Evolutionary conservation across 2,329 filamentous ascomycete species (phyloP), one percentile per base, ranked within the genome.

Genomic region (Neocucurbitaria cava): DNA sequence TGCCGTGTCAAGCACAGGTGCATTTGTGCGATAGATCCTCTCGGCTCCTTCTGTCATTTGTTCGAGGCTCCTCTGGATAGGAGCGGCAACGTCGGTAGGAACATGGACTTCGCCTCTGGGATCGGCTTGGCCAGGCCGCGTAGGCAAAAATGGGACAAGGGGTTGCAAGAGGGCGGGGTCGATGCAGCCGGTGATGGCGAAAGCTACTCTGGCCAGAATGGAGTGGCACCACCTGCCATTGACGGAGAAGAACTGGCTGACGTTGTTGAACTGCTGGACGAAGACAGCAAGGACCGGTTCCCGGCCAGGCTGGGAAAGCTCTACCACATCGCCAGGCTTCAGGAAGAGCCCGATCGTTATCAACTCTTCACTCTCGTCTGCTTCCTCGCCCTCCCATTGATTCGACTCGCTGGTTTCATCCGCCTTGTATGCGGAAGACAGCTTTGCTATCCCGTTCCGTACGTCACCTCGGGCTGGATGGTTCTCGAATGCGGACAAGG

Each of bases 61-160:
- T 15, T 74, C 60, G 62, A 86, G 77, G 23, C 74, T 73, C 1
- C 61, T 61, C 11, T 82, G 60, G 2, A 85, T 61, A 9, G 79
- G 77, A 20, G 74, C 76, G n/a, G 76, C 77, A n/a, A 81, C 59
- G 8, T 77, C 62, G 35, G 78, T 70, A 1, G 83, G 82, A 30
- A 83, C 75, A 38, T 75, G 74, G 1, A 79, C 58, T 38, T 75
- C 70, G 42, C 70, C 59, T 3, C 70, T 67, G 8, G 74, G 59
- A 24, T 58, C 44, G 5, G 60, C 61, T 20, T 54, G 54, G 6
- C 46, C 50, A 5, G 58, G 65, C 43, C 75, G 72, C 5, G 71
- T 73, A 0, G 85, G 85, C 3, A 87, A 73, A 65, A 82, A 81
- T 3, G 81, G 78, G 9, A 82, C 53, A 3, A 87, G 65, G 1